Percentiles rank a stretch among this genome's conserved stretches.
Conservation (phyloP, 1,284 basidiomycete genomes). For the Cystobasidium pallidum region DNA sequence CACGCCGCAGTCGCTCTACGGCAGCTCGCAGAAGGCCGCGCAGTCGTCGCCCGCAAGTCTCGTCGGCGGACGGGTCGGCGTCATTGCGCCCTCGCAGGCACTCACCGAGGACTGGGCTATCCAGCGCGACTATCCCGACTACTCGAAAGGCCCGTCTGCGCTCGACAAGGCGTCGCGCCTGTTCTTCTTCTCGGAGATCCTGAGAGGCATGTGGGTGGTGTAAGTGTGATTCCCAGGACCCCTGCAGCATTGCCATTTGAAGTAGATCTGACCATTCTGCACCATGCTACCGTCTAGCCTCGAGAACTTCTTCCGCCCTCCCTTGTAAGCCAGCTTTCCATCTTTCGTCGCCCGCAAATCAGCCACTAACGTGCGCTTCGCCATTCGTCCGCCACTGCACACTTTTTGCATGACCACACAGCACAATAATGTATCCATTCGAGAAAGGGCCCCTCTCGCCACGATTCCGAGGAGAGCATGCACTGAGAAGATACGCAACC, state of each 20-base stretch:
- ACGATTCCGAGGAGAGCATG: conserved; percentile 98
- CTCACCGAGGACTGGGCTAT: conserved; percentile 38
- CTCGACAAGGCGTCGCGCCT: conserved; percentile 93
- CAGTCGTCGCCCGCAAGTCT: conserved; percentile 16
- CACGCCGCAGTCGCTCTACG: background rate
- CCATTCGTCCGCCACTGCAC: background rate
- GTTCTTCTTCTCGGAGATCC: conserved; percentile 99
- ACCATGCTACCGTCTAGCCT: conserved; percentile 4
- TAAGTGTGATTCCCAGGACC: conserved; percentile 75
- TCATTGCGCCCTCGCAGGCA: conserved; percentile 35
- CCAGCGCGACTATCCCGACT: conserved; percentile 52
- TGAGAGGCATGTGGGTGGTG: conserved; percentile 99
- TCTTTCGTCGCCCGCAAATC: conserved; percentile 9
- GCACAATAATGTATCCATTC: conserved; percentile 72
- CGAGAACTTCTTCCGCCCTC: conserved; percentile 51
- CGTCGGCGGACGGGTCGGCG: conserved; percentile 31
- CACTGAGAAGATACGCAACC: conserved; percentile 94
- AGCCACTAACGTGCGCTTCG: conserved; percentile 8
- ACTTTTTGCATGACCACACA: background rate
- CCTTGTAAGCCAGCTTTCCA: background rate
- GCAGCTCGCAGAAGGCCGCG: conserved; percentile 28
- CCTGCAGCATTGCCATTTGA: background rate
- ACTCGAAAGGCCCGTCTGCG: conserved; percentile 70
- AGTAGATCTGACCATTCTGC: background rate
- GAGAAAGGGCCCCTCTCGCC: conserved; percentile 98